Percentiles rank a stretch among this genome's conserved stretches.
Evolutionary conservation across 2,329 filamentous ascomycete species (phyloP).

Genomic region (Aspergillus sojae): DNA sequence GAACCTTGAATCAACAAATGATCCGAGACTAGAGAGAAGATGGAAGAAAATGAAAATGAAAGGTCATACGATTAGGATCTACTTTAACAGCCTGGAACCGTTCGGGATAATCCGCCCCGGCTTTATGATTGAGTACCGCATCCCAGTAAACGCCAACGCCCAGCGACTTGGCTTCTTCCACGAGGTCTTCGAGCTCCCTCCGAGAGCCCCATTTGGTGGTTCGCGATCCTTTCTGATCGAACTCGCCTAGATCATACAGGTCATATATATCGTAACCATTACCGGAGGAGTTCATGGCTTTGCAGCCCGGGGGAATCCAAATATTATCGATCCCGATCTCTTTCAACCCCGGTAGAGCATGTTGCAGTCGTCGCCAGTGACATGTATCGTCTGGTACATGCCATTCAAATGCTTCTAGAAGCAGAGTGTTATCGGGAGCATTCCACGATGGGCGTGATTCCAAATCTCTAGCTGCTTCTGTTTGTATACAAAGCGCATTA

Average conservation of each 20-base stretch:
- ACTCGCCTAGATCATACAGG: slow-evolving; percentile 71
- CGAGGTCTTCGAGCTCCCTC: slow-evolving; percentile 60
- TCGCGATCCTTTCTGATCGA: slow-evolving; percentile 66
- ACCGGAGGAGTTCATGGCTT: slow-evolving; percentile 62
- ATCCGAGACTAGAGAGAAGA: not conserved
- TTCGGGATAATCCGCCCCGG: slow-evolving; percentile 67
- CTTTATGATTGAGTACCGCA: slow-evolving; percentile 73
- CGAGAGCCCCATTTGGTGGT: slow-evolving; percentile 71
- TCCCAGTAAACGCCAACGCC: slow-evolving; percentile 68
- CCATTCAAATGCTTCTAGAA: slow-evolving; percentile 76
- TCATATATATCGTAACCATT: slow-evolving; percentile 74
- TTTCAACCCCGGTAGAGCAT: slow-evolving; percentile 57
- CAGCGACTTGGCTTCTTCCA: slow-evolving; percentile 52
- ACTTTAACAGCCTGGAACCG: slow-evolving; percentile 66
- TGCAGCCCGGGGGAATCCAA: slow-evolving; percentile 74
- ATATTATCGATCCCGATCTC: slow-evolving; percentile 63
- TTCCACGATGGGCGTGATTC: slow-evolving; percentile 35
- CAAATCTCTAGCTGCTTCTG: slow-evolving; percentile 28
- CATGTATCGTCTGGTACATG: slow-evolving; percentile 63
- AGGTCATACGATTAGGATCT: slow-evolving; percentile 50
- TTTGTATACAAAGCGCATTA: too few relatives aligned
- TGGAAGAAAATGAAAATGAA: not conserved
- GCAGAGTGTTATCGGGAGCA: slow-evolving; percentile 46
- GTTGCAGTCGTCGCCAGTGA: slow-evolving; percentile 63
- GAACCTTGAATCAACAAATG: not conserved